Evolutionary conservation across 768 basidiomycete genomes (phyloP), one percentile per base, ranked within the genome.

Genomic region (Mrakia frigida): DNA sequence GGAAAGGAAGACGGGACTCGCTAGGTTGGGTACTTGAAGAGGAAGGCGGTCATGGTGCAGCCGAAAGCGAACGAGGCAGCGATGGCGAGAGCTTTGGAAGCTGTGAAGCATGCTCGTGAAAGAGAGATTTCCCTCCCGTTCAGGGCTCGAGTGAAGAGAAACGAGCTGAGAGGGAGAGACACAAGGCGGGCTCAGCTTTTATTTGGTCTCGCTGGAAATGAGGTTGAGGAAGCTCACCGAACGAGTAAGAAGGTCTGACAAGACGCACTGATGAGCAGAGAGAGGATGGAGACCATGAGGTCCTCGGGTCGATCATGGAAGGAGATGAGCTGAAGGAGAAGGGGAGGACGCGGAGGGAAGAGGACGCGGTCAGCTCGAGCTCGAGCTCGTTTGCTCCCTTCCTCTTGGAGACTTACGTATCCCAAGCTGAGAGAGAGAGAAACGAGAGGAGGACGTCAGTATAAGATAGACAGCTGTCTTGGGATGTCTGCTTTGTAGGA

Each of bases 81-180:
- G 21, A 63, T 63, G 61, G 31, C n/a, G 61, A 63, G 9, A 14
- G 31, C n/a, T 31, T 63, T 63, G 31, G 35, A 63, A 37, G 61
- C 61, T 6, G 61, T 63, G 61, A 63, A 63, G 7, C 61, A n/a
- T 9, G 18, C 18, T 21, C 21, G 61, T 10, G 7, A 7, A 14
- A 37, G 1, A 16, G 14, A 37, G 31, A 33, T 13, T 21, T 63
- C 61, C 23, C 61, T n/a, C 18, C 61, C 61, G 10, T 63, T 14
- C 3, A 63, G 61, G 7, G 61, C 61, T 31, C 61, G 33, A 63
- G 61, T 63, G 61, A 63, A 63, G 61, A 63, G 61, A 9, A 33
- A 63, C 6, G 61, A 63, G 56, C 25, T 56, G 56, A 25, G 7
- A 1, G n/a, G 18, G 18, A 53, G 52, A 18, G 16, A 21, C 11